These are phyloP conservation scores for Fimicolochytrium jonesii DNA, from an alignment of 192 early-diverging fungal species.

Conservation along the genomic window DNA sequence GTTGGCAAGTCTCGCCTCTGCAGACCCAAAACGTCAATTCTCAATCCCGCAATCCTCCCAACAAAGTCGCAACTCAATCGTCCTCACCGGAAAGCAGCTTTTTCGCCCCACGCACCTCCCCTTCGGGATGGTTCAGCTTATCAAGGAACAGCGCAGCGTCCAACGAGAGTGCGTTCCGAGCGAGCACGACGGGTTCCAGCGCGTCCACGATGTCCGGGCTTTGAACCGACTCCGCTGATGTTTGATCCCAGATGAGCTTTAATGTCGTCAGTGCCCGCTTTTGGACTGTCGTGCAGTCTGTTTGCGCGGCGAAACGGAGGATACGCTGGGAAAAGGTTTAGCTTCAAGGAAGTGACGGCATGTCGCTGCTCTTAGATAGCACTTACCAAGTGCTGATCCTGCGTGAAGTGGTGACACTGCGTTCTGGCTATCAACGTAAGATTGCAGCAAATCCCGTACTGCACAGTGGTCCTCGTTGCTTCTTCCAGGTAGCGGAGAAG, in stretches of 20 bases:
- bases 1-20: too few species aligned
- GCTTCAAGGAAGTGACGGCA: neutral
- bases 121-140: too few species aligned
- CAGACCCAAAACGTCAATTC: too few species aligned
- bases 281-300: neutral
- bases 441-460: neutral
- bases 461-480: neutral
- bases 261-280: neutral
- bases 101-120: too few species aligned
- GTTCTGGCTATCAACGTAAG: slow-evolving; percentile 1
- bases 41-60: too few species aligned
- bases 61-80: too few species aligned
- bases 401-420: neutral
- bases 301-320: neutral
- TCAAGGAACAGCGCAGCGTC: too few species aligned
- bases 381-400: neutral
- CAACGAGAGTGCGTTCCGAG: too few species aligned
- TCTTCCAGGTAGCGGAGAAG: slow-evolving; percentile 3
- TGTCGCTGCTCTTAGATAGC: neutral
- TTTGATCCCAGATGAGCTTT: neutral
- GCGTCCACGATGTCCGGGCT: neutral
- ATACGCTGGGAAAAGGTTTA: neutral
- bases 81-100: too few species aligned
- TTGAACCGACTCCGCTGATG: neutral
- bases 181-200: neutral